A percentile compares a stretch with the other conserved stretches of the same genome.
Evolutionary conservation across 1,284 basidiomycete species (phyloP).

Genomic region (Testicularia cyperi): DNA sequence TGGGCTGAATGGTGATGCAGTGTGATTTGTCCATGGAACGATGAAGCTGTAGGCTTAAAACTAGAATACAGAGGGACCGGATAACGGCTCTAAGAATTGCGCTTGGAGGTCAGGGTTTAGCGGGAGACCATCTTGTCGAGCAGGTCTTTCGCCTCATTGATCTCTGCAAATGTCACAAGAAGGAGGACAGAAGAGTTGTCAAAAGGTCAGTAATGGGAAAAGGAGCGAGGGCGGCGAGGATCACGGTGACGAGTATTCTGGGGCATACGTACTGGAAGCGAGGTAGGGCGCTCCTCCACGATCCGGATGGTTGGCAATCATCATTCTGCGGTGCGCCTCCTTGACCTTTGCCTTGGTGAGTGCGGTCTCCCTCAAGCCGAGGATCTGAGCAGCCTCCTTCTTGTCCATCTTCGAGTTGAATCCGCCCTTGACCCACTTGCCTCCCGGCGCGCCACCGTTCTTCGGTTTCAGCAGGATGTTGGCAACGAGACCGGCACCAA

Average conservation of each 20-base stretch:
- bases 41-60: too few relatives aligned
- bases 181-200: background rate
- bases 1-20: background rate
- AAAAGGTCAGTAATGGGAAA: background rate
- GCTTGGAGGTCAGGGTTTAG: too few relatives aligned
- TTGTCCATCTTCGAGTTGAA: slow-evolving; percentile 96
- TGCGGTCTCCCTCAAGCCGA: slow-evolving; percentile 69
- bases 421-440: slow-evolving; percentile 88
- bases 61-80: too few relatives aligned
- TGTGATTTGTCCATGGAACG: slow-evolving; percentile 6
- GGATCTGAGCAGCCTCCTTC: slow-evolving; percentile 84
- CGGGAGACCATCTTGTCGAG: slow-evolving; percentile 52
- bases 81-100: too few relatives aligned
- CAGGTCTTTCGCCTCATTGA: slow-evolving; percentile 59
- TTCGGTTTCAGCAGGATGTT: slow-evolving; percentile 39
- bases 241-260: too few relatives aligned
- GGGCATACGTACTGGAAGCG: slow-evolving; percentile 76
- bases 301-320: slow-evolving; percentile 81
- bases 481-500: slow-evolving; percentile 49
- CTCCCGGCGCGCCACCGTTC: slow-evolving; percentile 64
- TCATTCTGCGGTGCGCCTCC: slow-evolving; percentile 60
- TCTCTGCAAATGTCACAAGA: slow-evolving; percentile 26
- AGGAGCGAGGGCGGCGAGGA: too few relatives aligned
- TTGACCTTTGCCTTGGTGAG: slow-evolving; percentile 57
- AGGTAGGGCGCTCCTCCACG: slow-evolving; percentile 92